Conservation (phyloP, 1,139 yeast species). For the Candida tropicalis region DNA sequence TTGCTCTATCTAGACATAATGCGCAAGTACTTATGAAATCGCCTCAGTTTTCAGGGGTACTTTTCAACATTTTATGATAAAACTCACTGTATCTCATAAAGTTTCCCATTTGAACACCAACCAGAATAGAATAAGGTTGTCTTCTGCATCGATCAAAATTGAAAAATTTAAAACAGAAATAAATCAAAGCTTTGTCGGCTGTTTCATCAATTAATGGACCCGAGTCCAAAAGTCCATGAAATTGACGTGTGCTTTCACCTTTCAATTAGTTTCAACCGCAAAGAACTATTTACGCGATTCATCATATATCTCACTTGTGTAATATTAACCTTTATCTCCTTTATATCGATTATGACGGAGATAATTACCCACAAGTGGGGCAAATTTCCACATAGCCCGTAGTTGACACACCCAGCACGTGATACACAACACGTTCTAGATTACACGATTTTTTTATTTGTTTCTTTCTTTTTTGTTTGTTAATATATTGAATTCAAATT, state of each 20-base stretch:
- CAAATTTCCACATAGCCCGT: too few relatives aligned
- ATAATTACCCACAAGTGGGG: background rate
- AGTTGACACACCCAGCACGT: too few relatives aligned
- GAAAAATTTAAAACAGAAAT: too few relatives aligned
- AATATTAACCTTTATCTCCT: too few relatives aligned
- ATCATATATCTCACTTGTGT: too few relatives aligned
- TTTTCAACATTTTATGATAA: background rate
- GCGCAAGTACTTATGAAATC: background rate
- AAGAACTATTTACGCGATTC: too few relatives aligned
- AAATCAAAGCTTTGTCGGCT: too few relatives aligned
- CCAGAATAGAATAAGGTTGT: too few relatives aligned
- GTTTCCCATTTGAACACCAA: too few relatives aligned
- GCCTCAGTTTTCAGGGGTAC: background rate
- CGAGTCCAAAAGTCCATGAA: background rate
- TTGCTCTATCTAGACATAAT: too few relatives aligned
- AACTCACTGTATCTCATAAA: too few relatives aligned
- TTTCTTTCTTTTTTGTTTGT: background rate
- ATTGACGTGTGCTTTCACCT: background rate
- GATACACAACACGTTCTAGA: background rate
- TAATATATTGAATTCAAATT: background rate
- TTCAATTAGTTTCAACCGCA: background rate
- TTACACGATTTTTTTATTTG: background rate
- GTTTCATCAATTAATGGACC: conserved; percentile 1
- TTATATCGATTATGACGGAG: background rate
- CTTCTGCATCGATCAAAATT: too few relatives aligned